Base-by-base conservation (phyloP, 2,329 filamentous ascomycete species). In the Cryphonectria carpinicola region DNA sequence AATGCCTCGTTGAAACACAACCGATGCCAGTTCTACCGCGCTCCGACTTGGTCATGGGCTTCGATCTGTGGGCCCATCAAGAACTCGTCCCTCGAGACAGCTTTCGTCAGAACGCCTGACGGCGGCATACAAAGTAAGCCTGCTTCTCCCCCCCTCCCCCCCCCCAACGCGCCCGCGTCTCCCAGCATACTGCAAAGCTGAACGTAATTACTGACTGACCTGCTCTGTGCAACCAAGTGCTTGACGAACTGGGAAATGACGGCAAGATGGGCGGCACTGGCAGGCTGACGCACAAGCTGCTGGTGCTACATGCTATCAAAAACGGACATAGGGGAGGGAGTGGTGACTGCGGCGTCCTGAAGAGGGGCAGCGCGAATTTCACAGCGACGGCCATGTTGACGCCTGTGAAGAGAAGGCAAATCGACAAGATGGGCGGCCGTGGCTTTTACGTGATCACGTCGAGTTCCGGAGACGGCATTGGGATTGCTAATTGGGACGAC, bases 1-100 rank as follows among this genome's bases (percentile, higher is more conserved):
- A 25, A 19, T 13, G 39, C 39, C 61, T 64, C 61, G 2, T 43
- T 14, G 11, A 46, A 28, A 46, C 61, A 64, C 39, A 41, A 39
- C 8, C 37, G 39, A 25, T 43, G 61, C 14, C 61, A 25, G 11
- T 46, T 46, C 61, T 43, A 64, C 25, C 61, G 61, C n/a, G 61
- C 61, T 10, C 61, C 61, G 35, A 64, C 39, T 14, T 64, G 61
- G 61, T 64, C 39, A 46, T 64, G 61, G 37, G 61, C 37, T 13
- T 64, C 61, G n/a, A 46, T 43, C 22, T 46, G n/a, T 32, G 61
- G 37, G 37, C 19, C 61, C 19, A 32, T 64, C 37, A 41, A 64
- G 25, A 64, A 64, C n/a, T 1, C 1, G 4, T 17, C 39, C 61
- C 37, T 64, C 61, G 37, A 64, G 25, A 64, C 32, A 46, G 61